phyloP scores from a whole-genome alignment of 2,329 filamentous ascomycete genomes.

The Albophoma yamanashiensis region DNA sequence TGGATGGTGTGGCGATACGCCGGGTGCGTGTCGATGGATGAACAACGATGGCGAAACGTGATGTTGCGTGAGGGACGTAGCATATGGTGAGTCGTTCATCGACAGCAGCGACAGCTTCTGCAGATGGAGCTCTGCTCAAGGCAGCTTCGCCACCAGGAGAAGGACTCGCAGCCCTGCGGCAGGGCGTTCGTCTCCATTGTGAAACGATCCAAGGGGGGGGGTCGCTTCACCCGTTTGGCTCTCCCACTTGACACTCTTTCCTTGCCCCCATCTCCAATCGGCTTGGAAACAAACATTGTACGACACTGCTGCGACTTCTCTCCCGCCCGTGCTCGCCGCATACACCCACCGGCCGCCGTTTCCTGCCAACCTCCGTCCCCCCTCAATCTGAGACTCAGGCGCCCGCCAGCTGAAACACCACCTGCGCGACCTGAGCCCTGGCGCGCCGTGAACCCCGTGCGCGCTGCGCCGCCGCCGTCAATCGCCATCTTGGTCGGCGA shows the following conservation, averaged over 20 bases:
- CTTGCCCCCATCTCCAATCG: not conserved
- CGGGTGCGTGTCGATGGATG: not conserved
- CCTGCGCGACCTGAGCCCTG: not conserved
- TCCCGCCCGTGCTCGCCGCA: not conserved
- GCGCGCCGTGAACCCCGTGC: too few species aligned
- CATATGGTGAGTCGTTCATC: not conserved
- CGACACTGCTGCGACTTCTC: not conserved
- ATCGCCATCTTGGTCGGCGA: not conserved
- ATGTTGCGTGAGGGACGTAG: not conserved
- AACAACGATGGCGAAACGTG: not conserved
- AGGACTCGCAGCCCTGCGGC: not conserved
- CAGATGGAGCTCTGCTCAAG: not conserved
- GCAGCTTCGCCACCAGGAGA: not conserved
- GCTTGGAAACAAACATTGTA: not conserved
- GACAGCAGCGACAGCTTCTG: not conserved
- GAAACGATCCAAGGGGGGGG: not conserved
- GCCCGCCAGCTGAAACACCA: slow-evolving; percentile 1
- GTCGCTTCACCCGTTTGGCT: not conserved
- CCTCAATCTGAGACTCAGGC: not conserved
- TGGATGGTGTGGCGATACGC: not conserved
- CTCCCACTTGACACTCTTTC: not conserved
- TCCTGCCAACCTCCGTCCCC: not conserved
- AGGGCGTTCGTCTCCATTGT: not conserved
- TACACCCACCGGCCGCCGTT: not conserved
- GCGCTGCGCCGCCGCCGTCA: not conserved